A percentile compares a stretch with the other conserved stretches of the same genome.
Evolutionary conservation across 495 filamentous ascomycete genomes (phyloP).

Genomic region (Parachaetomium inaequale): DNA sequence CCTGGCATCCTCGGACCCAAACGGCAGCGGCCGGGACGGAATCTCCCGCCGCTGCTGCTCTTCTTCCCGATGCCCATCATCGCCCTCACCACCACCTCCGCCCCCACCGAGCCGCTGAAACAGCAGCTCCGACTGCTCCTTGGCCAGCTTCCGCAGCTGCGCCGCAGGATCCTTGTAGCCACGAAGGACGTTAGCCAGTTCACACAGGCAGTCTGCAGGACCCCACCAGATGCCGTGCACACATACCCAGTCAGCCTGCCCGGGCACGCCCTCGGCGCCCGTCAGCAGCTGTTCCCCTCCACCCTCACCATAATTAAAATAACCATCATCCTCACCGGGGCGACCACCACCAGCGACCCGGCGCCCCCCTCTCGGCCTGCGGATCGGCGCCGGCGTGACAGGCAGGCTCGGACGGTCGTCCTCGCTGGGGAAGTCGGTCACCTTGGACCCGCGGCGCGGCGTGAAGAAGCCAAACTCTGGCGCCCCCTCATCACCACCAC

Average conservation of each 20-base stretch:
- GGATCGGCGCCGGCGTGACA: constrained; percentile 79
- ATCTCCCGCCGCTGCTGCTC: constrained; percentile 29
- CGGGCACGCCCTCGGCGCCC: constrained; percentile 72
- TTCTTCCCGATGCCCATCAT: neutral
- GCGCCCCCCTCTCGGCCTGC: constrained; percentile 38
- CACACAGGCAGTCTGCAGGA: constrained; percentile 56
- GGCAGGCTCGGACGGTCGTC: constrained; percentile 83
- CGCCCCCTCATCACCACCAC: constrained; percentile 8
- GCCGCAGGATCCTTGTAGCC: constrained; percentile 64
- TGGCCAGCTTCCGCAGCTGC: constrained; percentile 65
- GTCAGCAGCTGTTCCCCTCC: constrained; percentile 52
- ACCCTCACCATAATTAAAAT: constrained; percentile 46
- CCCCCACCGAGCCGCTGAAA: constrained; percentile 39
- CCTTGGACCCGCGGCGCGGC: constrained; percentile 53
- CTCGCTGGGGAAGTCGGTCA: constrained; percentile 85
- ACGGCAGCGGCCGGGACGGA: constrained; percentile 43
- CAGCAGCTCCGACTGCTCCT: constrained; percentile 58
- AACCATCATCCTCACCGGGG: constrained; percentile 44
- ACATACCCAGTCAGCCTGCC: constrained; percentile 88
- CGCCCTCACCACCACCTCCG: neutral
- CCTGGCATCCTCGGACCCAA: constrained; percentile 44
- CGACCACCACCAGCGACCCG: constrained; percentile 35
- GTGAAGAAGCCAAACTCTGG: constrained; percentile 20
- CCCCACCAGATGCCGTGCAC: constrained; percentile 50
- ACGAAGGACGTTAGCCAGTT: constrained; percentile 51